Evolutionary conservation across 352 stramenopile genomes (phyloP).

Genomic region (Phytophthora hibernalis): DNA sequence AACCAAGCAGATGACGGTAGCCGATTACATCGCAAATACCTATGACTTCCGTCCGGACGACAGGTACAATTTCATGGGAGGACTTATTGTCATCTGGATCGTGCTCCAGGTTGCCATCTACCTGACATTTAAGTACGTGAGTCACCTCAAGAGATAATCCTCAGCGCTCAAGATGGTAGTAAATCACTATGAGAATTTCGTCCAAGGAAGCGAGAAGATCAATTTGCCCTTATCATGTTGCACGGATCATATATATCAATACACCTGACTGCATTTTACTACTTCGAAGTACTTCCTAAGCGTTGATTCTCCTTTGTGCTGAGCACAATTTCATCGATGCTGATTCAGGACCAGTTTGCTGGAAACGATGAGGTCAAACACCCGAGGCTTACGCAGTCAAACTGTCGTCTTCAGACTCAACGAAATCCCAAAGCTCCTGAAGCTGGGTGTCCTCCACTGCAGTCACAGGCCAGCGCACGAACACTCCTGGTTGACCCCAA

Average conservation of each 20-base stretch:
- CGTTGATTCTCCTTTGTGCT: no score
- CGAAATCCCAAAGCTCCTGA: conserved; percentile 33
- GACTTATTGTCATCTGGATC: conserved; percentile 61
- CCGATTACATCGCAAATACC: conserved; percentile 42
- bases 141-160: conserved; percentile 68
- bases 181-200: conserved; percentile 6
- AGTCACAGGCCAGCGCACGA: conserved; percentile 35
- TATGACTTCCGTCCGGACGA: conserved; percentile 63
- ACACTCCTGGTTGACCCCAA: conserved; percentile 31
- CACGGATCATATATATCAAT: neutral
- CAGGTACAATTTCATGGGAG: conserved; percentile 59
- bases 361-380: no score
- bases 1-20: conserved; percentile 36
- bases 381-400: conserved; percentile 3
- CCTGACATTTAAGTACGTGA: conserved; percentile 71
- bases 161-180: conserved; percentile 4
- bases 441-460: conserved; percentile 25
- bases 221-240: neutral
- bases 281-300: no score
- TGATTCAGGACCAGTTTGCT: no score
- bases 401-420: conserved; percentile 20
- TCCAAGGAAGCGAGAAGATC: conserved; percentile 17
- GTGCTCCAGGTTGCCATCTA: conserved; percentile 61
- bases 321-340: no score
- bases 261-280: conserved; percentile 1